Evolutionary conservation across 1,139 yeast genomes (phyloP), one percentile per base, ranked within the genome.

Genomic region (Meyerozyma smithsonii): DNA sequence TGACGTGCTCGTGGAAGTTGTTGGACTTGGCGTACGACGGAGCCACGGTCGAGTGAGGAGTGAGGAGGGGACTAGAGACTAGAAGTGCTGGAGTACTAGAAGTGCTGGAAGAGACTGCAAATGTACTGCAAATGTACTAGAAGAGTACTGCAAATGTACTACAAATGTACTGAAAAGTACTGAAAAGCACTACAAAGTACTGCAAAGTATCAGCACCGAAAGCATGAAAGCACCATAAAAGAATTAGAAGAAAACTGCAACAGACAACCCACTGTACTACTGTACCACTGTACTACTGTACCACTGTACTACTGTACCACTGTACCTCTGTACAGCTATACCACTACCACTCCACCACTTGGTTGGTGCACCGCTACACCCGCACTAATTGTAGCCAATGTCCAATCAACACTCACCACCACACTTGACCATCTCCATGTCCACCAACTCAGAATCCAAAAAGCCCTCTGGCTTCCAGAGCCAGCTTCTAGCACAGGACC

Each of bases 21-120:
- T 74, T 92, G 39, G 92, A 84, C 45, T 81, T 88, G 39, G 97
- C 97, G 2, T 72, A 80, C 52, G 95, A 84, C 19, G 98, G 98
- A 42, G 95, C 97, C 14, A 62, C 64, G n/a, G 68, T 68, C 11
- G 49, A 45, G 19, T 35, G n/a, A n/a, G n/a, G n/a, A n/a, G n/a
- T n/a, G n/a, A 41, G 28, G 3, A 8, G 19, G 23, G 30, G 16
- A 32, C 26, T 10, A 26, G 34, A 36, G n/a, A 17, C 14, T 17
- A 36, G 19, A 18, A n/a, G n/a, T n/a, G n/a, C n/a, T n/a, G n/a
- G 20, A 36, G 38, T 32, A 36, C 28, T 37, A 33, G 36, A 37
- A 20, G 24, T 8, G 6, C 6, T 8, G 8, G 24, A 20, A 23
- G 25, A 23, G n/a, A n/a, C n/a, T n/a, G n/a, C n/a, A n/a, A n/a